These are phyloP conservation scores for Hypoxylon sp. DNA, from an alignment of 2,329 filamentous ascomycete species.

Conservation along the genomic window DNA sequence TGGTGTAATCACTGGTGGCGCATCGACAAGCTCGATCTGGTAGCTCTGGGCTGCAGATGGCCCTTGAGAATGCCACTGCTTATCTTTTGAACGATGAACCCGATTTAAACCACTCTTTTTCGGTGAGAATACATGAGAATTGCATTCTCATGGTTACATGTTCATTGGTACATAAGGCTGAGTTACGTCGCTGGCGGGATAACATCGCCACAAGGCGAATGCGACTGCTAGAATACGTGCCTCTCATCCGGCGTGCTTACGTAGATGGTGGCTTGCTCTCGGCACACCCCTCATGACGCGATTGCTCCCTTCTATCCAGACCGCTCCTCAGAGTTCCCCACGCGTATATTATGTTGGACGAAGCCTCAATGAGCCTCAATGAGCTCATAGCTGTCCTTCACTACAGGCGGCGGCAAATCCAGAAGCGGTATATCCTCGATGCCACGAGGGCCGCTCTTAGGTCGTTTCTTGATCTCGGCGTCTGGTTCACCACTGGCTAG, in stretches of 20 bases:
- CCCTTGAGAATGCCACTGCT: not conserved
- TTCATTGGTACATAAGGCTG: not conserved
- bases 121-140: not conserved
- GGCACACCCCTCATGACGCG: not conserved
- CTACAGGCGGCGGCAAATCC: conserved; percentile 27
- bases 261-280: not conserved
- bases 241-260: not conserved
- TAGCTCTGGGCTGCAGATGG: not conserved
- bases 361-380: conserved; percentile 14
- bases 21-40: not conserved
- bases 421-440: conserved; percentile 27
- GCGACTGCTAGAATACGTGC: not conserved
- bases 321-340: not conserved
- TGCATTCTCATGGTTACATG: not conserved
- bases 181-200: not conserved
- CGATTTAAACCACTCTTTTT: not conserved
- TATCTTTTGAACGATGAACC: not conserved
- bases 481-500: conserved; percentile 47
- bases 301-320: not conserved
- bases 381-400: conserved; percentile 39
- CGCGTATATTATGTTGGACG: not conserved
- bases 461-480: conserved; percentile 45
- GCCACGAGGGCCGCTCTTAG: conserved; percentile 44
- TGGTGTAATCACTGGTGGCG: not conserved
- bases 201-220: not conserved